Evolutionary conservation across 306 rosid species (phyloP).

Genomic region (Glycine latifolia): DNA sequence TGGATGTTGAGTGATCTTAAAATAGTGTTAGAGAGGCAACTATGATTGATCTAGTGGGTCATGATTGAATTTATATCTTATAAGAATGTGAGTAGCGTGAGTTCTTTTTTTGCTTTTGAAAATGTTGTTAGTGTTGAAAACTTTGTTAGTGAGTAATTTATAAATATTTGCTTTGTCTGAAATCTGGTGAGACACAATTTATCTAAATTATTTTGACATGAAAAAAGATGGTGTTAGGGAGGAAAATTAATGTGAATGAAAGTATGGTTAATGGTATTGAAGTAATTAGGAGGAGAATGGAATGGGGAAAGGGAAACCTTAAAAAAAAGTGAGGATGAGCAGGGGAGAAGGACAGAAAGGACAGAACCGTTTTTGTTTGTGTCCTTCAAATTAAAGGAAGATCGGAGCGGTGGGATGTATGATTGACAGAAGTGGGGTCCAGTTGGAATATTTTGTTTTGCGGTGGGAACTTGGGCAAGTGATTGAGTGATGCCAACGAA

Average conservation of each 20-base stretch:
- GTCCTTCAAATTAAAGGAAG: constrained; percentile 16
- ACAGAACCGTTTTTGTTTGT: constrained; percentile 53
- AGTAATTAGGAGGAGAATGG: neutral
- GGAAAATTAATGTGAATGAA: neutral
- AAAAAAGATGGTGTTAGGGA: neutral
- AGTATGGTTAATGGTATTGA: neutral
- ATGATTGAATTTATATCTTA: no score
- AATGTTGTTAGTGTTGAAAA: no score
- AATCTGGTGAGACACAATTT: no score
- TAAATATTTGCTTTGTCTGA: no score
- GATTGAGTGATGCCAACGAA: constrained; percentile 32
- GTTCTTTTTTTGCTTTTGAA: no score
- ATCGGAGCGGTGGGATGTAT: constrained; percentile 2
- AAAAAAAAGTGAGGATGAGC: no score
- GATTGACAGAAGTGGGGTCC: constrained; percentile 30
- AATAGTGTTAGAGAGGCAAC: no score
- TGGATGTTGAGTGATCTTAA: no score
- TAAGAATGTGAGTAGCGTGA: no score
- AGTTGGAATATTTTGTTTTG: constrained; percentile 38
- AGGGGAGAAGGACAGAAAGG: constrained; percentile 28
- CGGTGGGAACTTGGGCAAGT: constrained; percentile 34
- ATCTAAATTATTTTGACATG: no score
- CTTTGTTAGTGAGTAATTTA: no score
- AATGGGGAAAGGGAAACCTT: neutral
- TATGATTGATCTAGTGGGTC: no score